A percentile compares a stretch with the other conserved stretches of the same genome.
Conservation (phyloP, 2,329 filamentous ascomycete species). For the Colletotrichum liaoningense region DNA sequence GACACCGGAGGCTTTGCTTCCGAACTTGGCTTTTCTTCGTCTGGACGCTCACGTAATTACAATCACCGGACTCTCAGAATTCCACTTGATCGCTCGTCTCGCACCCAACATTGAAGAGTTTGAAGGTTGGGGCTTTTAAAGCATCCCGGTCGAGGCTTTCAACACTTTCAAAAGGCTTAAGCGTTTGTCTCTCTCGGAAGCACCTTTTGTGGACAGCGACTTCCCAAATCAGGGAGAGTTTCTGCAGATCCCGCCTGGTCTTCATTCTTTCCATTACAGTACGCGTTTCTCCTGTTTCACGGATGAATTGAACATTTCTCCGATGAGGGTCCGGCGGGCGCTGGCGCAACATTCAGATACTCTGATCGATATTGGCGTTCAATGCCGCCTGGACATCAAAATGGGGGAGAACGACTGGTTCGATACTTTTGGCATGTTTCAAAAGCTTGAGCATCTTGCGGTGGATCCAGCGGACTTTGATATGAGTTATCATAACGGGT, state of each 20-base stretch:
- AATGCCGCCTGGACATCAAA: too few species aligned
- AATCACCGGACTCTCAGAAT: too few species aligned
- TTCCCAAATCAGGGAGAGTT: too few species aligned
- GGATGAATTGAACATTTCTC: not conserved
- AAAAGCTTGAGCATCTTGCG: not conserved
- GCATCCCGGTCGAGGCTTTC: not conserved
- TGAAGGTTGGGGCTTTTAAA: not conserved
- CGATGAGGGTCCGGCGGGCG: not conserved
- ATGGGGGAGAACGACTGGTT: not conserved
- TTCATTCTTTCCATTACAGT: not conserved
- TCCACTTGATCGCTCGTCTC: not conserved
- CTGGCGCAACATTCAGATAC: not conserved
- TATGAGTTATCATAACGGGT: not conserved
- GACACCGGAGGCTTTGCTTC: too few species aligned
- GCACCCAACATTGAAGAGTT: not conserved
- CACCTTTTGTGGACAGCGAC: too few species aligned
- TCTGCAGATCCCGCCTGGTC: not conserved
- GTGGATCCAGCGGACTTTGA: not conserved
- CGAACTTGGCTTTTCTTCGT: too few species aligned
- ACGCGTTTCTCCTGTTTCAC: not conserved
- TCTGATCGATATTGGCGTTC: too few species aligned
- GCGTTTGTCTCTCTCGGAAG: not conserved
- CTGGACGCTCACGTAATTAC: too few species aligned
- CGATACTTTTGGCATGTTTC: not conserved
- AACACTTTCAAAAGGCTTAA: not conserved